Evolutionary conservation across 805 yeast species (phyloP).

Genomic region (Candida lessepsii): DNA sequence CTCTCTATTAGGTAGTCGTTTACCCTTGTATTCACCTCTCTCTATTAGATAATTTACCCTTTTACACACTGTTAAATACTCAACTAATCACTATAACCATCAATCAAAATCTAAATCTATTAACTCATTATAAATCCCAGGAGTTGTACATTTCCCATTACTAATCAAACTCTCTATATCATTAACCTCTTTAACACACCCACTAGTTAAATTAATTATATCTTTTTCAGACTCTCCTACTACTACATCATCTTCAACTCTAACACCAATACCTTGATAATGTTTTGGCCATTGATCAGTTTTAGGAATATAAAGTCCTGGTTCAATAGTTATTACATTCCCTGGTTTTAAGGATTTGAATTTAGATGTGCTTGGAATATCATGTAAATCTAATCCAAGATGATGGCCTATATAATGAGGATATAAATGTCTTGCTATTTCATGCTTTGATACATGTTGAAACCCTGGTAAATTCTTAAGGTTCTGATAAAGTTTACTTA

Average conservation of each 20-base stretch:
- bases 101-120: constrained; percentile 27
- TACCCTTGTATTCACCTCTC: no score
- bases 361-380: constrained; percentile 65
- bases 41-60: no score
- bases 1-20: no score
- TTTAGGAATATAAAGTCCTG: constrained; percentile 88
- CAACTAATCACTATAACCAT: not conserved
- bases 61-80: no score
- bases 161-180: constrained; percentile 74
- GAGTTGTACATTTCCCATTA: constrained; percentile 55
- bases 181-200: constrained; percentile 79
- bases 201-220: constrained; percentile 60
- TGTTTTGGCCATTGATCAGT: constrained; percentile 70
- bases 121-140: constrained; percentile 35
- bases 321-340: constrained; percentile 92
- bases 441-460: constrained; percentile 46
- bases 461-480: constrained; percentile 71
- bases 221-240: constrained; percentile 61
- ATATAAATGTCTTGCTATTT: constrained; percentile 55
- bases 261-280: constrained; percentile 85
- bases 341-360: constrained; percentile 54
- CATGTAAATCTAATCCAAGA: constrained; percentile 89
- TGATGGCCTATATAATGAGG: constrained; percentile 98
- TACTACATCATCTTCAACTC: constrained; percentile 92
- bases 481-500: constrained; percentile 56